phyloP scores from a whole-genome alignment of 148 eudicot genomes.

The Vaccinium darrowii region DNA sequence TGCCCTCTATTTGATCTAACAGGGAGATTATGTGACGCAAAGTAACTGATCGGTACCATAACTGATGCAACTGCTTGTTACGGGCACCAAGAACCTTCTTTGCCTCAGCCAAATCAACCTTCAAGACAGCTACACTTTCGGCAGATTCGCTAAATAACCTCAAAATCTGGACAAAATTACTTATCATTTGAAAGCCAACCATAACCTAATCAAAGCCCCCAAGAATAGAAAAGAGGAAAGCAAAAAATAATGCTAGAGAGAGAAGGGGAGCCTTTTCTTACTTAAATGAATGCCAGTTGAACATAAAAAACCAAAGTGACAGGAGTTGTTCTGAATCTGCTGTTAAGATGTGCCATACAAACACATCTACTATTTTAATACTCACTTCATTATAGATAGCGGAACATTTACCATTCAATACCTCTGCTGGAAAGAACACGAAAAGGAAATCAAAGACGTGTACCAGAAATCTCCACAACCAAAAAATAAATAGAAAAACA shows the following conservation, averaged over 20 bases:
- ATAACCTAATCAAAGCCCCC: slow-evolving; percentile 1
- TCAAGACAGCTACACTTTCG: slow-evolving; percentile 68
- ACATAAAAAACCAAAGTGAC: background rate
- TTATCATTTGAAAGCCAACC: background rate
- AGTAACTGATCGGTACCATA: slow-evolving; percentile 97
- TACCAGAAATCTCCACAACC: background rate
- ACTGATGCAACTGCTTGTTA: slow-evolving; percentile 94
- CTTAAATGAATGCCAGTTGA: background rate
- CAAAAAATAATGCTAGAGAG: background rate
- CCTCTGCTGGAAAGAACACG: background rate
- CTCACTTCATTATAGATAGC: background rate
- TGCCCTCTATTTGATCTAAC: slow-evolving; percentile 93
- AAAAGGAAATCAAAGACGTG: background rate
- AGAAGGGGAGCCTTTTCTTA: background rate
- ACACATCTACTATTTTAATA: background rate
- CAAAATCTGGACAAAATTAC: slow-evolving; percentile 61
- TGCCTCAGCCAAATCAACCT: slow-evolving; percentile 81
- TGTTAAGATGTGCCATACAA: background rate
- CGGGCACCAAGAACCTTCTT: slow-evolving; percentile 85
- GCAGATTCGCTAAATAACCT: slow-evolving; percentile 97
- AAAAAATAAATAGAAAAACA: background rate
- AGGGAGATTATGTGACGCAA: slow-evolving; percentile 91
- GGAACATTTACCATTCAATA: background rate
- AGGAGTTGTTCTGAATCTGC: background rate
- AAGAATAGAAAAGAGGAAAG: slow-evolving; percentile 11